Evolutionary conservation across 2,329 filamentous ascomycete genomes (phyloP).

Genomic region (Fusarium keratoplasticum): DNA sequence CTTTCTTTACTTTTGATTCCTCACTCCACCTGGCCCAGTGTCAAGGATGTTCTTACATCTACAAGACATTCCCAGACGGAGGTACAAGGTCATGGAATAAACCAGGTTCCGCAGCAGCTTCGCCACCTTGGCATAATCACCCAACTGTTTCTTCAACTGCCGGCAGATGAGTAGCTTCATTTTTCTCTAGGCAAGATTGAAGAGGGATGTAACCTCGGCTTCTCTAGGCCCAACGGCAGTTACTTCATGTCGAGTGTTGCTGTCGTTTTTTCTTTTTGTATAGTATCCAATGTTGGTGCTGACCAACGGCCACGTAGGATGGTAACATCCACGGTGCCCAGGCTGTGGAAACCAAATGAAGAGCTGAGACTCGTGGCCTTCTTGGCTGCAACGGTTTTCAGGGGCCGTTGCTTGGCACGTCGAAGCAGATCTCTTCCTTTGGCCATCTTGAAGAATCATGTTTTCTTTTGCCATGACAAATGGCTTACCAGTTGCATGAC

Average conservation of each 20-base stretch:
- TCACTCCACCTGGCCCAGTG: slow-evolving; percentile 13
- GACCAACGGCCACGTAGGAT: not conserved
- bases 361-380: not conserved
- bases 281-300: not conserved
- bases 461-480: slow-evolving; percentile 2
- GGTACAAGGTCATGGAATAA: not conserved
- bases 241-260: not conserved
- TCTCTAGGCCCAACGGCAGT: not conserved
- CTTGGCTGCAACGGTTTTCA: not conserved
- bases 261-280: not conserved
- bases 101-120: not conserved
- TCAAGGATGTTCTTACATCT: slow-evolving; percentile 12
- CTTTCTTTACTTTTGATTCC: slow-evolving; percentile 5
- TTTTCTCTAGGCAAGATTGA: not conserved
- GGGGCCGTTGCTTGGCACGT: not conserved
- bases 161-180: not conserved
- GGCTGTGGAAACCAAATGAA: not conserved
- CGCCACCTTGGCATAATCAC: not conserved
- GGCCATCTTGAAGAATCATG: not conserved
- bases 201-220: not conserved
- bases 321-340: not conserved
- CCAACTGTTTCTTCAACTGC: not conserved
- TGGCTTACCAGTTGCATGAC: not conserved
- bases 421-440: not conserved
- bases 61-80: not conserved